Evolutionary conservation across 192 early-diverging fungal species (phyloP), one percentile per base, ranked within the genome.

Genomic region (Backusella tuberculispora): DNA sequence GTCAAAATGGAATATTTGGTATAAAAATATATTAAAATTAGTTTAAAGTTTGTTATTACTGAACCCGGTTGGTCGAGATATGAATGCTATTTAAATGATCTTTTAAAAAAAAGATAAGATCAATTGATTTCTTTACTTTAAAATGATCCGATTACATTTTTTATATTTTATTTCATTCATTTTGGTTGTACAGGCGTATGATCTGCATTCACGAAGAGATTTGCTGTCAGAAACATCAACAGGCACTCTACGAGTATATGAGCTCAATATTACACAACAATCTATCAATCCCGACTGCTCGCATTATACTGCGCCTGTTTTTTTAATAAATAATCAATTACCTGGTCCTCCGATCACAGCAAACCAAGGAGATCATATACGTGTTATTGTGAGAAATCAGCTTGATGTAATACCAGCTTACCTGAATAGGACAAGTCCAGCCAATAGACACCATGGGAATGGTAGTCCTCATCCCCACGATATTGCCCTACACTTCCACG

Each of bases 401-500:
- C 34, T 78, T 6, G 53, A 60, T 2, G 21, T 21, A 24, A 60
- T 60, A 26, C 29, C 68, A 15, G 46, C 75, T 10, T 50, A 83
- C 13, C 79, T 78, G 4, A 60, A 60, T 60, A 60, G 53, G 53
- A 82, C 85, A 8, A 29, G 29, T 74, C 56, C 63, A 19, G 53
- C 21, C 7, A 40, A 26, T 15, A 2, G 24, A 9, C 34, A 37
- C 69, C 70, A 43, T 17, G 34, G 17, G 17, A 42, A 46, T 37
- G 46, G 70, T 4, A 63, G 68, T 9, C 53, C 53, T 26, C 47
- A 78, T 44, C 72, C 65, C 1, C 46, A 72, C 26, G 65, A 73
- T 63, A 40, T 73, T 14, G 10, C 76, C 12, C 68, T 88, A n/a
- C 87, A 88, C 72, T 85, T 80, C 72, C 86, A 88, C 72, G 87